Conservation (phyloP, 371 early-diverging fungal species). For the Nematocida parisii region DNA sequence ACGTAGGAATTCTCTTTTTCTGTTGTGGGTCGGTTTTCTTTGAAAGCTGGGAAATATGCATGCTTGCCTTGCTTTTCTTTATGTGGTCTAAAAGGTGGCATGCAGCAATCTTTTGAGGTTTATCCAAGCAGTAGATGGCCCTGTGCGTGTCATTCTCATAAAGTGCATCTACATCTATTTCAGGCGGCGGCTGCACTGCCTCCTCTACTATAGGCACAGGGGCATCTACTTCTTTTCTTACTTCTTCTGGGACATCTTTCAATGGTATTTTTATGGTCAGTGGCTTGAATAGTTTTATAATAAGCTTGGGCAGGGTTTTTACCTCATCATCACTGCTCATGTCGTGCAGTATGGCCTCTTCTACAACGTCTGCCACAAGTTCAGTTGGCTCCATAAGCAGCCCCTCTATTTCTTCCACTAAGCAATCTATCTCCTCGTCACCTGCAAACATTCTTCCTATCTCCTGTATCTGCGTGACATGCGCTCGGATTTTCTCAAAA, state of each 20-base stretch:
- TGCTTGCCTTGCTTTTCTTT: slow-evolving; percentile 11
- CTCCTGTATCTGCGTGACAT: not conserved
- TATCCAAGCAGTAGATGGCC: slow-evolving; percentile 24
- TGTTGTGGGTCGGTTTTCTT: slow-evolving; percentile 1
- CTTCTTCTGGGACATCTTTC: not conserved
- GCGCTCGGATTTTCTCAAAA: not conserved
- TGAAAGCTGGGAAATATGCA: slow-evolving; percentile 26
- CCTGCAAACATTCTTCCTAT: slow-evolving; percentile 8
- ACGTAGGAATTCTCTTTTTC: not conserved
- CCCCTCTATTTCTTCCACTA: slow-evolving; percentile 18
- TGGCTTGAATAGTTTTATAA: slow-evolving; percentile 40
- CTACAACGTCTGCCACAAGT: slow-evolving; percentile 3
- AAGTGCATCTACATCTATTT: slow-evolving; percentile 21
- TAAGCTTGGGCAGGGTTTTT: not conserved
- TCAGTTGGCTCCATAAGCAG: slow-evolving; percentile 38
- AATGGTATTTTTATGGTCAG: slow-evolving; percentile 15
- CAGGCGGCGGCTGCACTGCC: too few relatives aligned
- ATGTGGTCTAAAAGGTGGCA: not conserved
- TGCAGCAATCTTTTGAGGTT: not conserved
- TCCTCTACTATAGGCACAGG: not conserved
- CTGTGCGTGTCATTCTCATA: slow-evolving; percentile 20
- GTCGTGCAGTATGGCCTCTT: slow-evolving; percentile 26
- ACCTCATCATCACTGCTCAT: slow-evolving; percentile 51
- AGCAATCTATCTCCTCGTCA: slow-evolving; percentile 6
- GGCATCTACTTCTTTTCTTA: slow-evolving; percentile 12